Percentiles rank a stretch among this genome's conserved stretches.
phyloP scores from a whole-genome alignment of 768 basidiomycete species.

The Russula griseocarnosa region DNA sequence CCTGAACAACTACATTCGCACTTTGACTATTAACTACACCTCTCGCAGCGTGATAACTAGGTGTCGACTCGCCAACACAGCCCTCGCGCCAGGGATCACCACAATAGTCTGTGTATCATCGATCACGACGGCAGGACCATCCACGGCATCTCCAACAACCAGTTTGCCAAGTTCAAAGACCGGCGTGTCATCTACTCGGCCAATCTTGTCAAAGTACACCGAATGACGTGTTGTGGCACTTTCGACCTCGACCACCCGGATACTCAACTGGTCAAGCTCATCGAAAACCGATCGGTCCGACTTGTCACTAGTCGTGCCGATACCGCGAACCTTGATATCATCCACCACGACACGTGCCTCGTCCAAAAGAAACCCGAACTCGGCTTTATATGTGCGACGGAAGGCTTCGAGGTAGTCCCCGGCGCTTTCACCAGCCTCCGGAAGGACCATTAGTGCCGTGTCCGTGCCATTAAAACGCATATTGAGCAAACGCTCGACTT shows the following conservation, averaged over 20 bases:
- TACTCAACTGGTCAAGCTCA: conserved; percentile 58
- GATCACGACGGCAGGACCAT: conserved; percentile 91
- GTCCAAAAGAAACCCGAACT: conserved; percentile 90
- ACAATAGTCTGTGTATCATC: conserved; percentile 96
- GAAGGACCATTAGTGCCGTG: conserved; percentile 85
- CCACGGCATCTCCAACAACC: conserved; percentile 62
- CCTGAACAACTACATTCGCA: not conserved
- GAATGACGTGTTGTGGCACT: conserved; percentile 54
- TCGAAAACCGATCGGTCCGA: conserved; percentile 75
- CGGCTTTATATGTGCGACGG: conserved; percentile 71
- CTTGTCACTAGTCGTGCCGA: conserved; percentile 84
- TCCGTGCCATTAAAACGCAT: conserved; percentile 95
- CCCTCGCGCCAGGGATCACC: conserved; percentile 68
- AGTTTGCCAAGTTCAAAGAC: conserved; percentile 70
- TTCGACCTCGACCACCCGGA: conserved; percentile 37
- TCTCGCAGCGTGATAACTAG: conserved; percentile 48
- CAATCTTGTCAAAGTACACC: conserved; percentile 80
- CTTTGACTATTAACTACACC: not conserved
- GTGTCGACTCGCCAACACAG: conserved; percentile 64
- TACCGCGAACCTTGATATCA: conserved; percentile 88
- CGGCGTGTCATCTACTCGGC: conserved; percentile 73
- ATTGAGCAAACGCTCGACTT: conserved; percentile 78
- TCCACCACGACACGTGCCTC: conserved; percentile 82
- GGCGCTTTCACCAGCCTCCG: conserved; percentile 42
- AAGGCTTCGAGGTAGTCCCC: conserved; percentile 81